Evolutionary conservation across 441 rosid genomes (phyloP).

Genomic region (Jatropha podagrica): DNA sequence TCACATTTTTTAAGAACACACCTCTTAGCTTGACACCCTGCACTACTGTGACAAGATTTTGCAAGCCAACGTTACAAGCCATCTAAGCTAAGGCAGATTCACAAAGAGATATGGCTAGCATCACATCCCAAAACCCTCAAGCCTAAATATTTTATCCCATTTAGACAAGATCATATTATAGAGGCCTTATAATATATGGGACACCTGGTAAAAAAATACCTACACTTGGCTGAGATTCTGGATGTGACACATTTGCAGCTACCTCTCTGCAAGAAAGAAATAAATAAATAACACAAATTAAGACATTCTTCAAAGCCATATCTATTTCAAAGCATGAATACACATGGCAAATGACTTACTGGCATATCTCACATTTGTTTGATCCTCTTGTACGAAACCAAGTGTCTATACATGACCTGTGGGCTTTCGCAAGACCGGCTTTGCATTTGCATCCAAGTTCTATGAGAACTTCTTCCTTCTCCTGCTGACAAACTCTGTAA

Average conservation of each 20-base stretch:
- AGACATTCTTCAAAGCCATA: background rate
- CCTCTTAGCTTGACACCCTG: background rate
- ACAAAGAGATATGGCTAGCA: conserved; percentile 6
- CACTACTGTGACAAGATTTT: background rate
- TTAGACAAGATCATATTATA: conserved; percentile 4
- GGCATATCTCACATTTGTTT: conserved; percentile 92
- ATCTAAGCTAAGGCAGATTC: background rate
- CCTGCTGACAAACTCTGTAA: conserved; percentile 80
- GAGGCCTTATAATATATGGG: conserved; percentile 2
- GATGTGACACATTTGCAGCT: conserved; percentile 68
- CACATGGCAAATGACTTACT: conserved; percentile 41
- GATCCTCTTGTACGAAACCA: conserved; percentile 87
- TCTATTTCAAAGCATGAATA: background rate
- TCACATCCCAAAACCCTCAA: background rate
- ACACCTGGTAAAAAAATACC: conserved; percentile 33
- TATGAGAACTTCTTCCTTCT: conserved; percentile 73
- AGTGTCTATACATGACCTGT: conserved; percentile 74
- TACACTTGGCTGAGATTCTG: conserved; percentile 66
- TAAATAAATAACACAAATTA: conserved; percentile 8
- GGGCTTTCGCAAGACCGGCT: conserved; percentile 79
- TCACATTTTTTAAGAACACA: background rate
- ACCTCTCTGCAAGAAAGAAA: conserved; percentile 47
- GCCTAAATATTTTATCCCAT: background rate
- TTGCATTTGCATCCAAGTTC: conserved; percentile 87
- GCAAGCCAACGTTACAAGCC: background rate